Percentiles rank a stretch among this genome's conserved stretches.
phyloP scores from a whole-genome alignment of 2,329 filamentous ascomycete genomes.

The Albifimbria verrucaria region DNA sequence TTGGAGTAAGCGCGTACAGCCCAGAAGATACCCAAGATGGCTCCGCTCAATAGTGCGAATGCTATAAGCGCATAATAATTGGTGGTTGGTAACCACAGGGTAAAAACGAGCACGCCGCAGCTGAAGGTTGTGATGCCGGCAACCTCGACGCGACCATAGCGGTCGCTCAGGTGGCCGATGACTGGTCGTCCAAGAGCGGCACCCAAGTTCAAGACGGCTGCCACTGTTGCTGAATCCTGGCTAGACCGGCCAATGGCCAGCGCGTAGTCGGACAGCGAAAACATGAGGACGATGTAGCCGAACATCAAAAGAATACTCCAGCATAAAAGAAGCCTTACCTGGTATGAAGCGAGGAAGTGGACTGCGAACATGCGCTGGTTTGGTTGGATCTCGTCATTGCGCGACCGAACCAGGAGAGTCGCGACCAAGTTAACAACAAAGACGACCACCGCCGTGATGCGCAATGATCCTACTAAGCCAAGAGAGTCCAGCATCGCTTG shows the following conservation, averaged over 20 bases:
- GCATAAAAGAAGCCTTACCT: neutral
- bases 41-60: slow-evolving; percentile 1
- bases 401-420: neutral
- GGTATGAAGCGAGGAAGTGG: slow-evolving; percentile 1
- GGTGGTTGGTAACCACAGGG: slow-evolving; percentile 1
- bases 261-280: slow-evolving; percentile 1
- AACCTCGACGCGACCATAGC: slow-evolving; percentile 2
- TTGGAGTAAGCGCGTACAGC: neutral
- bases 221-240: neutral
- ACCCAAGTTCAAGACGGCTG: slow-evolving; percentile 2
- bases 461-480: neutral
- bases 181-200: slow-evolving; percentile 1
- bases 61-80: neutral
- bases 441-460: neutral
- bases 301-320: slow-evolving; percentile 2
- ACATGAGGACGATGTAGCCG: slow-evolving; percentile 3
- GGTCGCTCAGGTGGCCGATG: slow-evolving; percentile 1
- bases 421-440: slow-evolving; percentile 2
- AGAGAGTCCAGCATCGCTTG: neutral
- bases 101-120: neutral
- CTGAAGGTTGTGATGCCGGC: neutral
- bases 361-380: neutral
- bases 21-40: slow-evolving; percentile 2
- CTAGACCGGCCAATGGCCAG: neutral
- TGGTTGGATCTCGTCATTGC: slow-evolving; percentile 1